A percentile compares a stretch with the other conserved stretches of the same genome.
phyloP scores from a whole-genome alignment of 257 asterid species.

The Primulina tabacum region DNA sequence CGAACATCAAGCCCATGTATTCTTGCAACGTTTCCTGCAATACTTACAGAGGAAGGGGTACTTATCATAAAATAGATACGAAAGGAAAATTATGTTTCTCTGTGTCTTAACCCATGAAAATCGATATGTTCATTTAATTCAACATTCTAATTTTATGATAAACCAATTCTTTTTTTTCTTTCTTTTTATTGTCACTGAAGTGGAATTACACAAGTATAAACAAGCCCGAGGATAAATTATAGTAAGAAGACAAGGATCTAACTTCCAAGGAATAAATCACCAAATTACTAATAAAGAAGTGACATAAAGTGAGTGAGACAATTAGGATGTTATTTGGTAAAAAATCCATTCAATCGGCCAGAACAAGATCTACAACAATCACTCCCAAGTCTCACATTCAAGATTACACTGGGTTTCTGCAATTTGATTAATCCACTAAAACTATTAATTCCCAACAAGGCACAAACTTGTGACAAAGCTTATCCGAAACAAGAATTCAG shows the following conservation, averaged over 20 bases:
- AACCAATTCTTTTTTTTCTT: constrained; percentile 8
- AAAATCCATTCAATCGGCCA: not conserved
- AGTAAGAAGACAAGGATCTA: constrained; percentile 3
- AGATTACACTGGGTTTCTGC: not conserved
- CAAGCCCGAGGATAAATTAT: not conserved
- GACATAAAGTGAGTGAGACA: constrained; percentile 20
- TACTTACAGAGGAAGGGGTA: constrained; percentile 20
- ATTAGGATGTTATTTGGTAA: not conserved
- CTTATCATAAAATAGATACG: not conserved
- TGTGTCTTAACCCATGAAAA: not conserved
- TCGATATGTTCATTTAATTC: constrained; percentile 10
- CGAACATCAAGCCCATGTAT: constrained; percentile 84
- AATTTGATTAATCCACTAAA: constrained; percentile 7
- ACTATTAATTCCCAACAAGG: not conserved
- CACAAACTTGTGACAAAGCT: constrained; percentile 4
- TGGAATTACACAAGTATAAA: constrained; percentile 6
- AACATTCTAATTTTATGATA: not conserved
- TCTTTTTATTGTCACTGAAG: constrained; percentile 9
- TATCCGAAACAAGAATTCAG: constrained; percentile 26
- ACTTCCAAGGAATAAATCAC: not conserved
- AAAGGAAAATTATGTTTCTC: constrained; percentile 6
- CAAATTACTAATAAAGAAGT: constrained; percentile 6
- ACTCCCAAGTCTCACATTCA: constrained; percentile 5
- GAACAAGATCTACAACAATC: not conserved
- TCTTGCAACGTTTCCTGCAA: constrained; percentile 83